phyloP scores from a whole-genome alignment of 1,139 yeast genomes.

The Hemisphaericaspora xylofermentans region DNA sequence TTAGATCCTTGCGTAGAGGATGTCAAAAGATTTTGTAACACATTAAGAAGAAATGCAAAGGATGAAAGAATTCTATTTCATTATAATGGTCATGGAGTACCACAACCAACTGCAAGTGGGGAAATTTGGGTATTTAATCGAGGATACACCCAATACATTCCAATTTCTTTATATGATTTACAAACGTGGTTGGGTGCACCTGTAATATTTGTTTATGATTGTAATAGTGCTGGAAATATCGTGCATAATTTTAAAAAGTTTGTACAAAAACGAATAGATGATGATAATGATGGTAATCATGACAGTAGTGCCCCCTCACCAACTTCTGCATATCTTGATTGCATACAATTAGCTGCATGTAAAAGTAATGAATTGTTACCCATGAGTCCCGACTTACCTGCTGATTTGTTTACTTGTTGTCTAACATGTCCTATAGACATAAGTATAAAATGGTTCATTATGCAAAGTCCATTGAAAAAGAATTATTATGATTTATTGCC shows the following conservation, averaged over 20 bases:
- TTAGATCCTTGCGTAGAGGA: conserved; percentile 96
- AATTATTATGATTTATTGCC: conserved; percentile 59
- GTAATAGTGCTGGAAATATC: conserved; percentile 93
- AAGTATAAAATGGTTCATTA: conserved; percentile 86
- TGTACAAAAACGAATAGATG: conserved; percentile 87
- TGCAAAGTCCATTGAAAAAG: conserved; percentile 73
- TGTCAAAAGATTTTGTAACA: conserved; percentile 86
- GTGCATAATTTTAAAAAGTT: conserved; percentile 86
- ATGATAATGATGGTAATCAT: conserved; percentile 74
- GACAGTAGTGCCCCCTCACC: conserved; percentile 65
- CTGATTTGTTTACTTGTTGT: conserved; percentile 93
- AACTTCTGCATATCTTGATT: conserved; percentile 73
- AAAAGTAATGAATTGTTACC: conserved; percentile 82
- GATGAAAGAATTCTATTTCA: conserved; percentile 90
- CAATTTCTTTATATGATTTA: conserved; percentile 86
- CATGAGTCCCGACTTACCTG: conserved; percentile 93
- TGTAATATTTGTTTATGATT: conserved; percentile 90
- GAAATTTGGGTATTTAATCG: conserved; percentile 98
- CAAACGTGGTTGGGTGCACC: conserved; percentile 99
- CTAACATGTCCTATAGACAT: conserved; percentile 94
- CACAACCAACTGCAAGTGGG: conserved; percentile 96
- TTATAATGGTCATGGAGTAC: conserved; percentile 98
- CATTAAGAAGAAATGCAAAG: conserved; percentile 84
- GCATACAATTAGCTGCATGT: conserved; percentile 94
- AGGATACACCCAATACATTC: conserved; percentile 96